These are phyloP conservation scores for Helotiales sp. DNA, from an alignment of 2,329 filamentous ascomycete species.

Conservation along the genomic window DNA sequence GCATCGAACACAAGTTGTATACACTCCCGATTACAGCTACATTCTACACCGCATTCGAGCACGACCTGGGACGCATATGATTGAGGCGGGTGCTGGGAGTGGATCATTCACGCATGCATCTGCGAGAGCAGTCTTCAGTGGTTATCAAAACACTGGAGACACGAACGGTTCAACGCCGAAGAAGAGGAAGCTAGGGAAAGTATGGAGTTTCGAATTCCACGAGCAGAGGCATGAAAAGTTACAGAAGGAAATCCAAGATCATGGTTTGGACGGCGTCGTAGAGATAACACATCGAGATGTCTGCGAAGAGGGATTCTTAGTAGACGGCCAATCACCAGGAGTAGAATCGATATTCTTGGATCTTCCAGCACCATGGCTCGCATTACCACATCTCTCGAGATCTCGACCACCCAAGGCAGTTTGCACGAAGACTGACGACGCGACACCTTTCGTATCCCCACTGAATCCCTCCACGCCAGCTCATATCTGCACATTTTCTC, in stretches of 20 bases:
- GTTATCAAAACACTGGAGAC: constrained; percentile 52
- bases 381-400: constrained; percentile 72
- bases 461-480: constrained; percentile 72
- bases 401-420: constrained; percentile 34
- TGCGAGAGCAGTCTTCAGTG: constrained; percentile 73
- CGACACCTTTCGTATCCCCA: constrained; percentile 52
- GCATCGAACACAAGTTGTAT: constrained; percentile 83
- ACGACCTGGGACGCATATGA: constrained; percentile 69
- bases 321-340: constrained; percentile 54
- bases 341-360: constrained; percentile 78
- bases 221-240: constrained; percentile 70
- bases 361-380: constrained; percentile 78
- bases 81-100: constrained; percentile 80
- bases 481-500: constrained; percentile 91
- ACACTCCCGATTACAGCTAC: constrained; percentile 85
- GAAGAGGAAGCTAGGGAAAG: constrained; percentile 57
- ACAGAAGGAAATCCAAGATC: constrained; percentile 66
- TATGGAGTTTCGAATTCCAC: constrained; percentile 84
- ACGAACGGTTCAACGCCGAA: constrained; percentile 34
- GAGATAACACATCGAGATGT: constrained; percentile 78
- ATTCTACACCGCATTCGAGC: constrained; percentile 75
- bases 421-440: constrained; percentile 4
- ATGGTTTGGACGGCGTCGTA: constrained; percentile 65
- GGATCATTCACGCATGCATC: constrained; percentile 83
- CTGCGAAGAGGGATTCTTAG: constrained; percentile 71